Base-by-base conservation (phyloP, 306 rosid genomes). In the Carpinus viminea region DNA sequence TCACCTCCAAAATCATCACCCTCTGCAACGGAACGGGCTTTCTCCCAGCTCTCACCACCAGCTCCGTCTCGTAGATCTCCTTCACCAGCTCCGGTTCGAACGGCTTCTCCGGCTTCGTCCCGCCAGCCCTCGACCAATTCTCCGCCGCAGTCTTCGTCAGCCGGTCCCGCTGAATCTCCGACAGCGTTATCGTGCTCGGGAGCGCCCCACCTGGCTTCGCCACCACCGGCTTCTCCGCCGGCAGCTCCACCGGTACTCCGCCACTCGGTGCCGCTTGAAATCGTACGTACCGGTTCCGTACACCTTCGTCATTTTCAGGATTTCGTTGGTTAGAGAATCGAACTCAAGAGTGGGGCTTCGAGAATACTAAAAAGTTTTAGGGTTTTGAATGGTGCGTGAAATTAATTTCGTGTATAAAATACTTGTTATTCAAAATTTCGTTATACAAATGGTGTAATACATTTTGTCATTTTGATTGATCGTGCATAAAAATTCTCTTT, bases 221-320 rank as follows among this genome's bases (percentile, higher is more conserved):
- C 80, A 90, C 96, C 12, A 57, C 87, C 3, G 91, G 81, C 60
- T 85, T 85, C 61, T 85, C 91, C 13, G 78, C 82, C 8, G 28
- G 26, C 0, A n/a, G 24, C 12, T 88, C 93, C 20, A 87, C 72
- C 3, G 96, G 78, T 93, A 95, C 92, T 95, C 99, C 6, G 99
- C 99, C 7, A 95, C 99, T 46, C 89, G 85, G 86, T 95, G 99
- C 11, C 98, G 97, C 79, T 91, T 92, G 88, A 95, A 95, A 78
- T 95, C 98, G 80, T 80, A 95, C 7, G 68, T 78, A 4, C 98
- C 99, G 0, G 96, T 91, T 12, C 99, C 99, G 79, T 95, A 87
- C 4, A 95, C 99, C 86, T 81, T 90, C 76, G 97, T 87, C 99
- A 95, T 95, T 50, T 88, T 15, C 8, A 18, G 43, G 7, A 18